phyloP scores from a whole-genome alignment of 495 filamentous ascomycete species.

The Parathielavia appendiculata region DNA sequence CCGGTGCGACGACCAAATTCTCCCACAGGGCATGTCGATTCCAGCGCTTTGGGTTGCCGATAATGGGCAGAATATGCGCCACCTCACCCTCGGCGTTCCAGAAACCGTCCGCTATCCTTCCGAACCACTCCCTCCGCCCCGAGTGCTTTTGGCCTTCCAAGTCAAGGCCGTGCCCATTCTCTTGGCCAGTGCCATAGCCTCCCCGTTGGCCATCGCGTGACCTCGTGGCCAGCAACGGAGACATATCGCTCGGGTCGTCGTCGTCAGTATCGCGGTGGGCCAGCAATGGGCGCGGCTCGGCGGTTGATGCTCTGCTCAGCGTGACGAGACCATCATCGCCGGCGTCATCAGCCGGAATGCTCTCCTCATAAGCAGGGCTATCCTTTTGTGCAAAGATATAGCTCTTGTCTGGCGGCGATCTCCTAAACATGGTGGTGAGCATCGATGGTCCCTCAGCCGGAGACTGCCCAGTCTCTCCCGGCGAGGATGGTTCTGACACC shows the following conservation, averaged over 20 bases:
- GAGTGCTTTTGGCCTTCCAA: slow-evolving; percentile 40
- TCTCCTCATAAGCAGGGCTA: slow-evolving; percentile 21
- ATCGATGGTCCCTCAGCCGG: slow-evolving; percentile 50
- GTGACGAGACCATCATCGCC: slow-evolving; percentile 15
- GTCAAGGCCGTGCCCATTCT: slow-evolving; percentile 28
- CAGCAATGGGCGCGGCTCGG: slow-evolving; percentile 9
- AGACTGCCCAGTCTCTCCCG: slow-evolving; percentile 27
- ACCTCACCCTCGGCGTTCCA: slow-evolving; percentile 11
- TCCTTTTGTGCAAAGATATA: slow-evolving; percentile 16
- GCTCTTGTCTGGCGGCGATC: slow-evolving; percentile 40
- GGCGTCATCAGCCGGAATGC: background rate
- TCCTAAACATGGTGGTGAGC: slow-evolving; percentile 59
- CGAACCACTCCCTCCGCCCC: slow-evolving; percentile 19
- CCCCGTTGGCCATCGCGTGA: slow-evolving; percentile 24
- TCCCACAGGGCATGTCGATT: slow-evolving; percentile 59
- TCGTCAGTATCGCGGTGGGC: slow-evolving; percentile 15
- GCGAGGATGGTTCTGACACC: slow-evolving; percentile 55
- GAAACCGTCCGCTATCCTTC: slow-evolving; percentile 7
- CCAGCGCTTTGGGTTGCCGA: slow-evolving; percentile 65
- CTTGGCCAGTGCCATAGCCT: slow-evolving; percentile 23
- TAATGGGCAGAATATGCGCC: slow-evolving; percentile 16
- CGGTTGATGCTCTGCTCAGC: slow-evolving; percentile 3
- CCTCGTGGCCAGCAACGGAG: slow-evolving; percentile 34
- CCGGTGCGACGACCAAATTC: slow-evolving; percentile 58
- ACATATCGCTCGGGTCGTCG: slow-evolving; percentile 30